A percentile compares a stretch with the other conserved stretches of the same genome.
These are phyloP conservation scores for Alternaria hordeiaustralica DNA, from an alignment of 2,329 filamentous ascomycete genomes.

Conservation along the genomic window DNA sequence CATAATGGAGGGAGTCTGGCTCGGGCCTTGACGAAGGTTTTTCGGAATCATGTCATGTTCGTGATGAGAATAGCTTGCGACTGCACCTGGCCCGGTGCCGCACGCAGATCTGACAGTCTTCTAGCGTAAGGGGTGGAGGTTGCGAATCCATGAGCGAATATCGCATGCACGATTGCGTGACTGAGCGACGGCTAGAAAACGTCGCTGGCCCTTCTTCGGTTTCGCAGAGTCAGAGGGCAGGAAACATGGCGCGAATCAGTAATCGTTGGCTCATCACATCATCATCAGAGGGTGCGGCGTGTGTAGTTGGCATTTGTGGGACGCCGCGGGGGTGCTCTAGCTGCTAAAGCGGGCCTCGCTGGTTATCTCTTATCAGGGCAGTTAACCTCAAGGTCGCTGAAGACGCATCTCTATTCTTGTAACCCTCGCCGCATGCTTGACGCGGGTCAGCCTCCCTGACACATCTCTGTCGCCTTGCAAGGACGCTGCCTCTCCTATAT, in stretches of 20 bases:
- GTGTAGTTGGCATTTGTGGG: constrained; percentile 9
- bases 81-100: background rate
- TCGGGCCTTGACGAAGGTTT: background rate
- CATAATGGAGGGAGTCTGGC: background rate
- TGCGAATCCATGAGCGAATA: background rate
- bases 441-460: background rate
- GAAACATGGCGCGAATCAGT: background rate
- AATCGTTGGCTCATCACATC: constrained; percentile 22
- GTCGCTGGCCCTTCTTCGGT: constrained; percentile 8
- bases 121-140: background rate
- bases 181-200: background rate
- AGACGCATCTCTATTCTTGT: background rate
- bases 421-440: background rate
- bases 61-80: background rate
- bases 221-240: background rate
- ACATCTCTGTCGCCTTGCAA: background rate
- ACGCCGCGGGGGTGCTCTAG: constrained; percentile 2
- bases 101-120: background rate
- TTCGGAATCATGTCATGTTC: background rate
- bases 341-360: constrained; percentile 1
- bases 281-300: constrained; percentile 17
- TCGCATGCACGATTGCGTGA: constrained; percentile 7
- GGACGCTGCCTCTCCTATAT: background rate
- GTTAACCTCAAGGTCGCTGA: background rate
- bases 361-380: background rate